These are phyloP conservation scores for Dendrobium huoshanense DNA, from an alignment of 106 monocot species.

Conservation along the genomic window DNA sequence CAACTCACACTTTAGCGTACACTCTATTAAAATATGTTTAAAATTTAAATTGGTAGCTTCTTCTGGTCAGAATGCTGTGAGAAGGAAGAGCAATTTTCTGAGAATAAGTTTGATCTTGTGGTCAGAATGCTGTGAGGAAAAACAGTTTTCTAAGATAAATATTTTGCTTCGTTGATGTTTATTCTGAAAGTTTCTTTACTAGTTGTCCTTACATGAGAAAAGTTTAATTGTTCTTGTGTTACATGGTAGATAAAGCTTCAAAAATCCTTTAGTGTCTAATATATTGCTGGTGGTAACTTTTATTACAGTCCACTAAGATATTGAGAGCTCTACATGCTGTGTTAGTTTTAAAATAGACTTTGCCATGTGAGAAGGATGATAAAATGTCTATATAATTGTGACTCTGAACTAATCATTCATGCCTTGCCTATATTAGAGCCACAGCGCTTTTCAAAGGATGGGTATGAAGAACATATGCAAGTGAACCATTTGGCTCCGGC, in stretches of 20 bases:
- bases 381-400: neutral
- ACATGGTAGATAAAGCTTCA: neutral
- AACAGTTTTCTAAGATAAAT: neutral
- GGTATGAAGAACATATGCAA: constrained; percentile 94
- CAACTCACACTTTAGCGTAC: neutral
- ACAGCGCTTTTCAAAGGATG: constrained; percentile 88
- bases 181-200: neutral
- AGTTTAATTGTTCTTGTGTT: neutral
- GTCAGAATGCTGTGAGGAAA: too few relatives aligned
- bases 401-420: neutral
- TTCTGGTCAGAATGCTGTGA: neutral
- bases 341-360: neutral
- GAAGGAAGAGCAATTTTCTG: neutral
- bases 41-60: neutral
- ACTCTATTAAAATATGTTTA: neutral
- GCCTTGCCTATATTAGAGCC: constrained; percentile 39
- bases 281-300: neutral
- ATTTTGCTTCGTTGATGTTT: neutral
- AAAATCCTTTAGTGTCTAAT: neutral
- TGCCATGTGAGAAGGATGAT: neutral
- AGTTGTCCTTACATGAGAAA: neutral
- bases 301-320: neutral
- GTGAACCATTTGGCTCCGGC: constrained; percentile 96
- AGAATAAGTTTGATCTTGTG: too few relatives aligned
- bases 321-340: neutral